Percentiles rank a stretch among this genome's conserved stretches.
Evolutionary conservation across 2,329 filamentous ascomycete genomes (phyloP).

Genomic region (Alternaria arbusti): DNA sequence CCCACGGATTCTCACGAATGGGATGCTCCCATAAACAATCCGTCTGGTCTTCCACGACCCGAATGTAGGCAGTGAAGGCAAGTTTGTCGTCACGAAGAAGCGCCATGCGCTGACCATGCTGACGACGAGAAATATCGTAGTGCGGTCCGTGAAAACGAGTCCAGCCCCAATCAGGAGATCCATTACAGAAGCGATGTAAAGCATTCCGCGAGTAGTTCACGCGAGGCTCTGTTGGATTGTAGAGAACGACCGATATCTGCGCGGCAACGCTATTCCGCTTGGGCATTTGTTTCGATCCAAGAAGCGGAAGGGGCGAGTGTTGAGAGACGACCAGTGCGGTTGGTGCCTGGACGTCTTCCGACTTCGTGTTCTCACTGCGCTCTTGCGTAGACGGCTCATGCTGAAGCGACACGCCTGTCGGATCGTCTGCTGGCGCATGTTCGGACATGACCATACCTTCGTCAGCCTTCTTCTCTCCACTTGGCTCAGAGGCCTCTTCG

Average conservation of each 20-base stretch:
- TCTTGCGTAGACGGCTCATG: not conserved
- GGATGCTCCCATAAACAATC: conserved; percentile 66
- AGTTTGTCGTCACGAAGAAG: conserved; percentile 67
- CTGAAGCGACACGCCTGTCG: not conserved
- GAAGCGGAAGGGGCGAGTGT: conserved; percentile 46
- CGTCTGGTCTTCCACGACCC: conserved; percentile 66
- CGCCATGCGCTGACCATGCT: conserved; percentile 63
- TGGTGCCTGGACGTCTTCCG: not conserved
- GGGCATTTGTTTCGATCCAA: conserved; percentile 39
- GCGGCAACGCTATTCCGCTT: conserved; percentile 59
- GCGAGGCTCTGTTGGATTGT: conserved; percentile 68
- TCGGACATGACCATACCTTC: not conserved
- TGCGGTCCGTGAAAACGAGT: conserved; percentile 66
- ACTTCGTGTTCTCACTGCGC: conserved; percentile 2
- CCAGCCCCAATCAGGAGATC: conserved; percentile 69
- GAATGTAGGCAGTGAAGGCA: conserved; percentile 67
- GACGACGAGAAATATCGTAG: conserved; percentile 64
- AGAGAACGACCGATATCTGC: conserved; percentile 66
- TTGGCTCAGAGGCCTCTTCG: not conserved
- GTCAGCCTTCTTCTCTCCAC: not conserved
- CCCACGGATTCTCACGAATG: conserved; percentile 62
- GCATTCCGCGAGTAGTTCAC: conserved; percentile 63
- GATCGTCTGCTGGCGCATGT: not conserved
- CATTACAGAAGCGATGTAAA: conserved; percentile 64
- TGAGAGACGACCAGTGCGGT: conserved; percentile 27